Evolutionary conservation across 2,329 filamentous ascomycete species (phyloP).

Genomic region (Xylariaceae sp.): DNA sequence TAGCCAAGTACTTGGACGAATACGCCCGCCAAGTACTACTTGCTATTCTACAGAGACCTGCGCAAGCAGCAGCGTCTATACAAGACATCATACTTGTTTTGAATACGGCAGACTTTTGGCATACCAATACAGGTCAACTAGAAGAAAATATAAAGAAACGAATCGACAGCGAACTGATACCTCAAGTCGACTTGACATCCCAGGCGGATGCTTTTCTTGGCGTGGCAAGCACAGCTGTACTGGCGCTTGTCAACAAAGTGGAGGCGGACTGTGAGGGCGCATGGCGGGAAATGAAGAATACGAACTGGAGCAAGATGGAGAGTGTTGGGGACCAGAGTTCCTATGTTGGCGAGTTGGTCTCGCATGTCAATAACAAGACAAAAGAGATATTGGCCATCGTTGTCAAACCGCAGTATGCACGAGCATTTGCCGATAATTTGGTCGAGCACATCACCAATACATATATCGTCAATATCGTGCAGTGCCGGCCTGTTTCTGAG

Average conservation of each 20-base stretch:
- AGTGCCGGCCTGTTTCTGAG: constrained; percentile 86
- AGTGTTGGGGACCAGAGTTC: constrained; percentile 88
- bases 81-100: constrained; percentile 81
- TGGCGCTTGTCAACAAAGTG: constrained; percentile 76
- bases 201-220: constrained; percentile 95
- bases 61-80: constrained; percentile 47
- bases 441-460: constrained; percentile 77
- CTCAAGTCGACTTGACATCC: constrained; percentile 79
- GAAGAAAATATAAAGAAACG: constrained; percentile 91
- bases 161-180: constrained; percentile 71
- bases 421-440: constrained; percentile 93
- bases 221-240: constrained; percentile 81
- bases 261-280: constrained; percentile 76
- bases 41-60: constrained; percentile 58
- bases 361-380: constrained; percentile 64
- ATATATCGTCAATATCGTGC: constrained; percentile 79
- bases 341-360: constrained; percentile 79
- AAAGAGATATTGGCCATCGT: constrained; percentile 71
- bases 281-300: constrained; percentile 97
- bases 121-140: constrained; percentile 83
- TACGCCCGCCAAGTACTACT: constrained; percentile 92
- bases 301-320: constrained; percentile 90
- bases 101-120: constrained; percentile 97
- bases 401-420: constrained; percentile 86
- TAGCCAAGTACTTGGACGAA: constrained; percentile 90